Conservation (phyloP, 2,329 filamentous ascomycete species). For the Atkinsonella hypoxylon region DNA sequence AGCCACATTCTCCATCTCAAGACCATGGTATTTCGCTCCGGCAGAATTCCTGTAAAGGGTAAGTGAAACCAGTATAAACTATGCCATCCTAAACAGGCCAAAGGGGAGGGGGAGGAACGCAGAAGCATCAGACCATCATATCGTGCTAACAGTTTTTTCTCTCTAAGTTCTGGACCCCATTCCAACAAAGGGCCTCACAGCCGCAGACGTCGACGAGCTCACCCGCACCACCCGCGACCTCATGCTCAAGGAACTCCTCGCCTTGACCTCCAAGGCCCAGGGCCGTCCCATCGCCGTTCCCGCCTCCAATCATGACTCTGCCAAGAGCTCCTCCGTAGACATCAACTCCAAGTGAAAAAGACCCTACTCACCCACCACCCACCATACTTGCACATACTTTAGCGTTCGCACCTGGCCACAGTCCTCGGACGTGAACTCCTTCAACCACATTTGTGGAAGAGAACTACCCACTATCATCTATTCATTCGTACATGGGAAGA, state of each 20-base stretch:
- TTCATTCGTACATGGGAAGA: not conserved
- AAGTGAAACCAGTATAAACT: conserved; percentile 11
- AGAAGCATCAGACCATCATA: not conserved
- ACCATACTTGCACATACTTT: too few relatives aligned
- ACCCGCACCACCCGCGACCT: conserved; percentile 54
- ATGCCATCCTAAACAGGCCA: too few relatives aligned
- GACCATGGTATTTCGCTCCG: conserved; percentile 51
- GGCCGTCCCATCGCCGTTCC: conserved; percentile 25
- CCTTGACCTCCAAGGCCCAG: conserved; percentile 39
- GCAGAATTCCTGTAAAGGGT: conserved; percentile 67
- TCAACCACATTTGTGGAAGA: too few relatives aligned
- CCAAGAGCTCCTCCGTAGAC: conserved; percentile 20
- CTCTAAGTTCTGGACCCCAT: conserved; percentile 65
- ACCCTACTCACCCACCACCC: not conserved
- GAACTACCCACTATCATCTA: not conserved
- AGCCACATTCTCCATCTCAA: conserved; percentile 58
- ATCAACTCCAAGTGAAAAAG: conserved; percentile 1
- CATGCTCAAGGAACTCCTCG: conserved; percentile 59
- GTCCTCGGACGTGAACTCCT: too few relatives aligned
- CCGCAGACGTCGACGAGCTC: conserved; percentile 68
- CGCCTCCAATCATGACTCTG: conserved; percentile 14
- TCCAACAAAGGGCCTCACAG: conserved; percentile 57
- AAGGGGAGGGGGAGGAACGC: too few relatives aligned
- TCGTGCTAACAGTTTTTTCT: not conserved
- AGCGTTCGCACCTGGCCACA: too few relatives aligned